Conservation (phyloP, 2,329 filamentous ascomycete genomes). For the Amesomyces nigricolor region DNA sequence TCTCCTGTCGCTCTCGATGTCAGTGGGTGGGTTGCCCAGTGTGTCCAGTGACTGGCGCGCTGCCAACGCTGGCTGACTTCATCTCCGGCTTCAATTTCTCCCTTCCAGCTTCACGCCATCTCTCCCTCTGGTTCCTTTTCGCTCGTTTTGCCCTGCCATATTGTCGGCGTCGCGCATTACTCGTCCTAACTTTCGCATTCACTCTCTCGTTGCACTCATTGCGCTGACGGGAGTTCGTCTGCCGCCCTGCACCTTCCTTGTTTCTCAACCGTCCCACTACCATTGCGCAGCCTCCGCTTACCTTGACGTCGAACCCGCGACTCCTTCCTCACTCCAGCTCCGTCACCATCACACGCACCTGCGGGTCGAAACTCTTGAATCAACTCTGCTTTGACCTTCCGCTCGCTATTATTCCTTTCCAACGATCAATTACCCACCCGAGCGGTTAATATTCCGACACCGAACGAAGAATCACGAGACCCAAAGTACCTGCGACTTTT, state of each 20-base stretch:
- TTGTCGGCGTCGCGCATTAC: slow-evolving; percentile 8
- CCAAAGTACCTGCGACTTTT: neutral
- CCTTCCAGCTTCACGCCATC: slow-evolving; percentile 8
- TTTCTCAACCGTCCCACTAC: neutral
- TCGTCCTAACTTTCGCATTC: slow-evolving; percentile 12
- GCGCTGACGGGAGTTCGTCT: neutral
- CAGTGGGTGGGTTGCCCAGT: slow-evolving; percentile 9
- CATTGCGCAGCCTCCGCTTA: neutral
- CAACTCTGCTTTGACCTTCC: neutral
- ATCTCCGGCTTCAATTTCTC: slow-evolving; percentile 26
- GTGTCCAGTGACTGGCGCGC: slow-evolving; percentile 13
- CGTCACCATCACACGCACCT: slow-evolving; percentile 3
- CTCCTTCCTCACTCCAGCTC: neutral
- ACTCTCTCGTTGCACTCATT: neutral
- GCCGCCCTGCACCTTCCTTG: neutral
- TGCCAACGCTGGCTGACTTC: slow-evolving; percentile 24
- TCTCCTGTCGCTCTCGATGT: too few relatives aligned
- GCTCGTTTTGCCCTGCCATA: slow-evolving; percentile 15
- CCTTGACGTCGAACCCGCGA: neutral
- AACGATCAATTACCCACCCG: neutral
- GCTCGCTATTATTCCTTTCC: slow-evolving; percentile 4
- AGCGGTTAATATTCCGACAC: neutral
- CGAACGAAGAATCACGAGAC: neutral
- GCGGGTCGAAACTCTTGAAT: too few relatives aligned
- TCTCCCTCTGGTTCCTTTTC: slow-evolving; percentile 14